Evolutionary conservation across 2,329 filamentous ascomycete species (phyloP).

Genomic region (Stylonectria norvegica): DNA sequence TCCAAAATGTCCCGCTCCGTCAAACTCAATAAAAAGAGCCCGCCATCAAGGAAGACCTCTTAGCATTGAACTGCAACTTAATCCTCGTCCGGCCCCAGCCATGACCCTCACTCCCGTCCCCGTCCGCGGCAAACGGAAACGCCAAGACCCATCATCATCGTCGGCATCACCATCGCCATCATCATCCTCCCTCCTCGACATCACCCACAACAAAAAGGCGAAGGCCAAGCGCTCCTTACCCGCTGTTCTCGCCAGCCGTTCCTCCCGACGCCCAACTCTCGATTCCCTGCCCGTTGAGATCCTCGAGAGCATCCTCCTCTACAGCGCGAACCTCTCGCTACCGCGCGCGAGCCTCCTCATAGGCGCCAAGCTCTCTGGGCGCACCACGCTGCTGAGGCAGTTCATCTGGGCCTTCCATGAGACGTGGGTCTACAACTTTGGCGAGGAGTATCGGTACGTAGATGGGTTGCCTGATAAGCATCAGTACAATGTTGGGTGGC

Average conservation of each 20-base stretch:
- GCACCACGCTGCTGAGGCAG: conserved; percentile 35
- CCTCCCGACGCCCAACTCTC: conserved; percentile 25
- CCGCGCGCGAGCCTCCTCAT: conserved; percentile 43
- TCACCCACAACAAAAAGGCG: conserved; percentile 2
- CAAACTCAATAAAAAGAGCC: too few relatives aligned
- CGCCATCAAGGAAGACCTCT: too few relatives aligned
- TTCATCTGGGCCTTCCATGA: conserved; percentile 36
- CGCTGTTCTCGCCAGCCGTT: conserved; percentile 28
- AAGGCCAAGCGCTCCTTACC: conserved; percentile 30
- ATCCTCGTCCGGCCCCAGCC: too few relatives aligned
- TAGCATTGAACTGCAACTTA: too few relatives aligned
- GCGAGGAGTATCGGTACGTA: too few relatives aligned
- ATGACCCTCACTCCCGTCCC: conserved; percentile 51
- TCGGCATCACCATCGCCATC: conserved; percentile 11
- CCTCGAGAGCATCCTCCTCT: conserved; percentile 50
- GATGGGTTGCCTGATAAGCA: too few relatives aligned
- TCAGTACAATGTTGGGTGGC: too few relatives aligned
- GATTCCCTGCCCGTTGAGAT: conserved; percentile 49
- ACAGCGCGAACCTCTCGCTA: conserved; percentile 48
- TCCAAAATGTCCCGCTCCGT: too few relatives aligned
- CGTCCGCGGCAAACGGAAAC: conserved; percentile 50
- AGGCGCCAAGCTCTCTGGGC: conserved; percentile 44
- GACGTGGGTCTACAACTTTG: conserved; percentile 39
- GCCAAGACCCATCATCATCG: conserved; percentile 24
- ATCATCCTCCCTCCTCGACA: conserved; percentile 1